Percentiles rank a stretch among this genome's conserved stretches.
These are phyloP conservation scores for Flaveria ramosissima DNA, from an alignment of 129 eudicot genomes.

Conservation along the genomic window DNA sequence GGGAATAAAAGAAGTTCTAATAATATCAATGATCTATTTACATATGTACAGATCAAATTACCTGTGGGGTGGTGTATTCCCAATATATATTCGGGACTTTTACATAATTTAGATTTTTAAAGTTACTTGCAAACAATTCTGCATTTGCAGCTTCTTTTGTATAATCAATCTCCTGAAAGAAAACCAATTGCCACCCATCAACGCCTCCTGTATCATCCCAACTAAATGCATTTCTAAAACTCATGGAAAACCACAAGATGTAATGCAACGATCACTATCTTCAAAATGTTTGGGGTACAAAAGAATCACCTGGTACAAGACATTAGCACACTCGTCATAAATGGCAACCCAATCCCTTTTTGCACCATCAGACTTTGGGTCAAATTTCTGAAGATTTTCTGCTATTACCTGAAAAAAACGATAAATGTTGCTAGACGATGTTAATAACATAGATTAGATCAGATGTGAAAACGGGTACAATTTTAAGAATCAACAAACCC, in stretches of 20 bases:
- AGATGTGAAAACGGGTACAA: neutral
- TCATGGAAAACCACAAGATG: neutral
- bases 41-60: conserved; percentile 19
- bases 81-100: conserved; percentile 89
- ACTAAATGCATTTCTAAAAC: neutral
- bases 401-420: conserved; percentile 69
- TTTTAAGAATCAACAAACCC: conserved; percentile 46
- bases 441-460: neutral
- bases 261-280: neutral
- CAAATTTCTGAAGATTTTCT: conserved; percentile 95
- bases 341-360: conserved; percentile 99
- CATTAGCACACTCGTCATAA: conserved; percentile 97
- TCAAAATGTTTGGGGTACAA: conserved; percentile 11
- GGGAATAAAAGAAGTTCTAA: neutral
- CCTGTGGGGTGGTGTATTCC: conserved; percentile 99
- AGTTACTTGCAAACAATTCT: conserved; percentile 79
- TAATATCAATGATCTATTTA: neutral
- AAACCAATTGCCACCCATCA: conserved; percentile 9
- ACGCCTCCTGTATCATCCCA: neutral
- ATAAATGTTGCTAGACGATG: neutral
- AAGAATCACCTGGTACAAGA: conserved; percentile 75
- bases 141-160: conserved; percentile 98
- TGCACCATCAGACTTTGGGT: conserved; percentile 99
- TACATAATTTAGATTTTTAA: conserved; percentile 79
- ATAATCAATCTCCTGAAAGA: conserved; percentile 87